phyloP scores from a whole-genome alignment of 345 rosid species.

The Trapa incisa region DNA sequence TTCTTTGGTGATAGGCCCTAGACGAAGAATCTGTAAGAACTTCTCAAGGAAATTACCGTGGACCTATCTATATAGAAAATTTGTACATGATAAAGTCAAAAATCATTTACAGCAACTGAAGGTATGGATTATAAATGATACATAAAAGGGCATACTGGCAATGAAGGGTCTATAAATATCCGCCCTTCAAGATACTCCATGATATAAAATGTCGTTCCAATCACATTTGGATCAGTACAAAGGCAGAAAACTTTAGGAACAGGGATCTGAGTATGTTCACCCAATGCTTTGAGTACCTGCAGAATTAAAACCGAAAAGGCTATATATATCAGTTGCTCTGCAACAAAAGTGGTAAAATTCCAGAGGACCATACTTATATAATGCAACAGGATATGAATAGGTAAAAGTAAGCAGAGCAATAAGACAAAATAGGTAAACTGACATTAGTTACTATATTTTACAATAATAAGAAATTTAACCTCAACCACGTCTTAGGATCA shows the following conservation, averaged over 20 bases:
- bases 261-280: slow-evolving; percentile 65
- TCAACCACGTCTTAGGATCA: neutral
- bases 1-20: slow-evolving; percentile 55
- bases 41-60: slow-evolving; percentile 6
- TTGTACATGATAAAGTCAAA: neutral
- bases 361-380: neutral
- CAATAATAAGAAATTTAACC: neutral
- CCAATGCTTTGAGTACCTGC: slow-evolving; percentile 74
- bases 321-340: neutral
- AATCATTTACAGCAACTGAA: neutral
- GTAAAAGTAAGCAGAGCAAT: neutral
- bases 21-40: neutral
- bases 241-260: slow-evolving; percentile 78
- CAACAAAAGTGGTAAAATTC: neutral
- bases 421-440: neutral
- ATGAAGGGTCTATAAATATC: slow-evolving; percentile 56
- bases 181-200: slow-evolving; percentile 96
- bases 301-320: neutral
- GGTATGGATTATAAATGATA: neutral
- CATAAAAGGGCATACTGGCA: slow-evolving; percentile 32
- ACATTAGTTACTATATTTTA: neutral
- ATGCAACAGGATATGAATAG: neutral
- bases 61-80: neutral
- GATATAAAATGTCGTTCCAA: slow-evolving; percentile 86
- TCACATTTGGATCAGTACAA: slow-evolving; percentile 51